Conservation (phyloP, 2,329 filamentous ascomycete species). For the Dactylellina leptospora region DNA sequence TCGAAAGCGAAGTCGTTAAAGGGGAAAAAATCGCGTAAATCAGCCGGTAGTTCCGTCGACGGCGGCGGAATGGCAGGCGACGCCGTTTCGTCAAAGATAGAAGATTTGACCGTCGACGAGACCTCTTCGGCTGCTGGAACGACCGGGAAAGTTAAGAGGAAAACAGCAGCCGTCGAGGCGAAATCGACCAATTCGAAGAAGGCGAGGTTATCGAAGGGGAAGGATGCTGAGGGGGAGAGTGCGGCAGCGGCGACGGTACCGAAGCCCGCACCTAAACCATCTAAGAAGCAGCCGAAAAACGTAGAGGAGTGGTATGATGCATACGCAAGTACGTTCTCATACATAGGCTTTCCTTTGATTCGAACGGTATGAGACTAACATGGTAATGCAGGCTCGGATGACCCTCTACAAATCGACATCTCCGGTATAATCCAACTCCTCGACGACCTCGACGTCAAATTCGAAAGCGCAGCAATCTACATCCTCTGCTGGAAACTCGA, state of each 20-base stretch:
- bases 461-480: constrained; percentile 48
- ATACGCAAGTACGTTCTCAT: constrained; percentile 42
- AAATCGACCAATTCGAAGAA: constrained; percentile 23
- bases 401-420: constrained; percentile 41
- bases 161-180: constrained; percentile 2
- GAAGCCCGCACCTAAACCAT: constrained; percentile 1
- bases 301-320: constrained; percentile 36
- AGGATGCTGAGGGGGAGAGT: constrained; percentile 15
- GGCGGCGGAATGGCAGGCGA: too few relatives aligned
- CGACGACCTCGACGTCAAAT: constrained; percentile 42
- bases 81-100: constrained; percentile 26
- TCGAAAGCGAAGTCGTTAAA: constrained; percentile 41
- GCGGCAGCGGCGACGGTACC: neutral
- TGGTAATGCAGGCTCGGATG: constrained; percentile 14
- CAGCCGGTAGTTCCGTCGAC: constrained; percentile 17
- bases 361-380: neutral
- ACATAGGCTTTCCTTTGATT: neutral
- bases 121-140: neutral
- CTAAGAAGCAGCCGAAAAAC: constrained; percentile 35
- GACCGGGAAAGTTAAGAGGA: constrained; percentile 36
- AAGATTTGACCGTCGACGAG: constrained; percentile 33
- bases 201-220: constrained; percentile 29
- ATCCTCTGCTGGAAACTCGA: constrained; percentile 51
- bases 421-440: constrained; percentile 30
- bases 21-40: constrained; percentile 43